Base-by-base conservation (phyloP, 305 asterid genomes). In the Fraxinus nigra region DNA sequence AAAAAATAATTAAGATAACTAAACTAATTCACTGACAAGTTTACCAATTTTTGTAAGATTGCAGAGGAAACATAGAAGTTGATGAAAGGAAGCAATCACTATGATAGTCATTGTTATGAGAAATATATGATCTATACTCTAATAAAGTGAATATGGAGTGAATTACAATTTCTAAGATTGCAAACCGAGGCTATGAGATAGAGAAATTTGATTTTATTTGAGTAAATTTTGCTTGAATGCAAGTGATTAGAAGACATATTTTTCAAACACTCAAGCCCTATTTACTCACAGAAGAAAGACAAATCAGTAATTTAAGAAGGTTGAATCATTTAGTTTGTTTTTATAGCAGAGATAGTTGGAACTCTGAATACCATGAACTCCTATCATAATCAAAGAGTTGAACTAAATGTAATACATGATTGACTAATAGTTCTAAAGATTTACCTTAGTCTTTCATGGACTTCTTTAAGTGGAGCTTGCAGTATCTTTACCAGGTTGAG, bases 361-460 rank as follows among this genome's bases (percentile, higher is more conserved):
- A 6, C 6, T 8, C 72, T 11, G 54, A 11, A 43, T 43, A 43
- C n/a, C 54, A 43, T 43, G 54, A 43, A 43, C 54, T 43, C n/a
- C 3, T 43, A 11, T 7, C 16, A 24, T 63, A 63, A 63, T 63
- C 14, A 9, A 18, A 56, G 14, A 63, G 72, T 63, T 20, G 32
- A 63, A 63, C 67, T 18, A 63, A 63, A 9, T 18, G 5, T 5
- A 6, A 24, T 63, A 20, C 5, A 24, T 46, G 6, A 20, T 33
- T 33, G 30, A 54, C 77, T 37, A 61, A 84, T 81, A 75, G 77
- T 65, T 84, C 26, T 78, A 70, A 32, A 33, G 46, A 69, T 72
- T 72, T 65, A 93, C 97, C 93, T 90, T 76, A 91, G 46, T 84
- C 88, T 89, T 81, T 90, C 85, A 37, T 85, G 90, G 46, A 82